Conservation (phyloP, 192 early-diverging fungal species). For the Backusella westeae region DNA sequence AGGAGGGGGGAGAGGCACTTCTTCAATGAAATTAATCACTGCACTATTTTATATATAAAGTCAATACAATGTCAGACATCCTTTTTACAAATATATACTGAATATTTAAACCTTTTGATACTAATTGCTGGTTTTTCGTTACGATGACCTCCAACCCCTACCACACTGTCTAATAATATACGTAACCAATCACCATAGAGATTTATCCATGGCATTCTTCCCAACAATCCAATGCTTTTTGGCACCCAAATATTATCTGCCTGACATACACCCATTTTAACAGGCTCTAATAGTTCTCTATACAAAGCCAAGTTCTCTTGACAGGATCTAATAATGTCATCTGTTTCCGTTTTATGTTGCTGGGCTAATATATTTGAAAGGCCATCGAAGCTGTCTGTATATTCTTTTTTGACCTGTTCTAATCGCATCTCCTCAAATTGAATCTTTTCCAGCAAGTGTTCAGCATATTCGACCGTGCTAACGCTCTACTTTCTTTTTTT, state of each 20-base stretch:
- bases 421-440: slow-evolving; percentile 13
- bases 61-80: background rate
- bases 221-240: slow-evolving; percentile 63
- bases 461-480: slow-evolving; percentile 36
- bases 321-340: slow-evolving; percentile 31
- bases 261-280: slow-evolving; percentile 53
- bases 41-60: background rate
- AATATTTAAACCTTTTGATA: slow-evolving; percentile 17
- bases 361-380: slow-evolving; percentile 15
- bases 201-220: slow-evolving; percentile 71
- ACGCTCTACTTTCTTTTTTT: slow-evolving; percentile 3
- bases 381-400: background rate
- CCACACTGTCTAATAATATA: slow-evolving; percentile 52
- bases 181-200: slow-evolving; percentile 76
- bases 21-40: slow-evolving; percentile 66
- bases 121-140: slow-evolving; percentile 2
- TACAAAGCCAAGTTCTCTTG: slow-evolving; percentile 67
- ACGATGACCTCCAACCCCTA: slow-evolving; percentile 43
- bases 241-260: slow-evolving; percentile 67
- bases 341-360: slow-evolving; percentile 42
- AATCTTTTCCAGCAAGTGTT: slow-evolving; percentile 32
- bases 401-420: background rate
- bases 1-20: slow-evolving; percentile 76
- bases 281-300: slow-evolving; percentile 59
- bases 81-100: too few species aligned